These are phyloP conservation scores for Nakazawaea ambrosiae DNA, from an alignment of 805 yeast genomes.

Conservation along the genomic window DNA sequence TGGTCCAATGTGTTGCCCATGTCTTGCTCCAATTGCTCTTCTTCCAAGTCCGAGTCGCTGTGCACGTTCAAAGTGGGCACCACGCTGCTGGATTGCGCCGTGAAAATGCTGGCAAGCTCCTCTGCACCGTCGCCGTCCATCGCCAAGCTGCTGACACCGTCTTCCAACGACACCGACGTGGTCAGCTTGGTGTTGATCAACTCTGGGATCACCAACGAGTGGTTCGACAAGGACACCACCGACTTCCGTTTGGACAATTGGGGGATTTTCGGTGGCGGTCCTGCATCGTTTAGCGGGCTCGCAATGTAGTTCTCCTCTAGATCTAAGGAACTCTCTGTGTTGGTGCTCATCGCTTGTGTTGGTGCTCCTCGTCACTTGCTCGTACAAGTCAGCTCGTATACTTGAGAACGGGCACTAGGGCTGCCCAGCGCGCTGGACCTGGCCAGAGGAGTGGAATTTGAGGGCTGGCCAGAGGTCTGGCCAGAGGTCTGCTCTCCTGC, in stretches of 20 bases:
- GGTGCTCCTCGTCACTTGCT: no score
- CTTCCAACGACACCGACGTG: slow-evolving; percentile 5
- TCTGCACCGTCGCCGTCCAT: neutral
- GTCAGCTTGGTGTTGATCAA: slow-evolving; percentile 4
- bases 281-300: neutral
- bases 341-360: no score
- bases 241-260: slow-evolving; percentile 5
- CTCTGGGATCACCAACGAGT: slow-evolving; percentile 9
- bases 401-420: no score
- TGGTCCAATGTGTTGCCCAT: slow-evolving; percentile 9
- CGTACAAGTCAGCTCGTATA: no score
- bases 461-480: no score
- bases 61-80: slow-evolving; percentile 23
- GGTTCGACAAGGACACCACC: slow-evolving; percentile 3
- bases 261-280: neutral
- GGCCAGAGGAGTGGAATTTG: no score
- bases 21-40: no score
- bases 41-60: slow-evolving; percentile 15
- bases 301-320: slow-evolving; percentile 4
- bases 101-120: neutral
- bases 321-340: no score
- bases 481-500: no score
- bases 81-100: slow-evolving; percentile 10
- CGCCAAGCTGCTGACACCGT: neutral
- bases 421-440: no score